Evolutionary conservation across 2,329 filamentous ascomycete genomes (phyloP).

Genomic region (Decorospora gaudefroyi): DNA sequence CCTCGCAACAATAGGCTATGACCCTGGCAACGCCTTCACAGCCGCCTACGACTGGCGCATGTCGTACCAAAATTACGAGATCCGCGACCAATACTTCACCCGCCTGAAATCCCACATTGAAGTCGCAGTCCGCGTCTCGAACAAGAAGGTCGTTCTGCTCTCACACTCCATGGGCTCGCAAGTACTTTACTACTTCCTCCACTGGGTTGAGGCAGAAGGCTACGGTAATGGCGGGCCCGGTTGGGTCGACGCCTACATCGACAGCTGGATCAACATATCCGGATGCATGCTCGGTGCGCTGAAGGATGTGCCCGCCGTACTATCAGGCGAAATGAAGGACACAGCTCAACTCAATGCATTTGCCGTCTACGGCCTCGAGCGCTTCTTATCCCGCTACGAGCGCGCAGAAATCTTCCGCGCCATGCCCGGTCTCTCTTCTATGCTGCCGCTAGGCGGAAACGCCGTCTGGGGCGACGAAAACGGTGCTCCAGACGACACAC

Average conservation of each 20-base stretch:
- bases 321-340: slow-evolving; percentile 98
- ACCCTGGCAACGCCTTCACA: slow-evolving; percentile 75
- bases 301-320: slow-evolving; percentile 85
- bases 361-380: slow-evolving; percentile 94
- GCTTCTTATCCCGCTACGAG: slow-evolving; percentile 88
- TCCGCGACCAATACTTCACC: slow-evolving; percentile 91
- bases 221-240: slow-evolving; percentile 77
- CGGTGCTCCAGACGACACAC: slow-evolving; percentile 84
- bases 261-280: slow-evolving; percentile 97
- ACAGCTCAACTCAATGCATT: slow-evolving; percentile 96
- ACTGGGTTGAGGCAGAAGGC: slow-evolving; percentile 79
- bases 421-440: slow-evolving; percentile 95
- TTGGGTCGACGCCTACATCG: slow-evolving; percentile 90
- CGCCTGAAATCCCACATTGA: slow-evolving; percentile 90
- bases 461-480: slow-evolving; percentile 91
- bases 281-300: slow-evolving; percentile 96
- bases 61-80: slow-evolving; percentile 86
- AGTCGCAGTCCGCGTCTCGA: slow-evolving; percentile 71
- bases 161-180: slow-evolving; percentile 99
- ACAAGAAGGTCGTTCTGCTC: slow-evolving; percentile 80
- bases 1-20: slow-evolving; percentile 91
- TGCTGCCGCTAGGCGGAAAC: slow-evolving; percentile 92
- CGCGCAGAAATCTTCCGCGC: slow-evolving; percentile 91
- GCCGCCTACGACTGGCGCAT: slow-evolving; percentile 89
- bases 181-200: slow-evolving; percentile 83